These are phyloP conservation scores for Termitomyces sp. DNA, from an alignment of 768 basidiomycete genomes.

Conservation along the genomic window DNA sequence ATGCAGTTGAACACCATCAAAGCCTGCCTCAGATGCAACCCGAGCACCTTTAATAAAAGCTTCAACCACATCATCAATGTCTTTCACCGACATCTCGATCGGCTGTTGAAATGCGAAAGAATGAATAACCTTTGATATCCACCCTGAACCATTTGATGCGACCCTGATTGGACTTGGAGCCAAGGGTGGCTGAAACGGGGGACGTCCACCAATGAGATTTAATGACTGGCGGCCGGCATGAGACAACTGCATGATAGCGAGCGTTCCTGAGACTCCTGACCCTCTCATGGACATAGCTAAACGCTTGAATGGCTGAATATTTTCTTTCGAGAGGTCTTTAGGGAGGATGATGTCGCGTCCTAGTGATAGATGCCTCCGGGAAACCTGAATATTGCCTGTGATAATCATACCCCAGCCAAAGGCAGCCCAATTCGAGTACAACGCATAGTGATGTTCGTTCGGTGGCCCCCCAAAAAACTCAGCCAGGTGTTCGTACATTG, in stretches of 20 bases:
- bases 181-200: slow-evolving; percentile 51
- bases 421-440: slow-evolving; percentile 74
- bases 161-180: slow-evolving; percentile 66
- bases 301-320: slow-evolving; percentile 42
- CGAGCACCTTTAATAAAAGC: slow-evolving; percentile 65
- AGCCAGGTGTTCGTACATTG: slow-evolving; percentile 85
- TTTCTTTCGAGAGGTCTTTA: slow-evolving; percentile 30
- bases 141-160: slow-evolving; percentile 23
- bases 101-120: slow-evolving; percentile 60
- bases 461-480: slow-evolving; percentile 65
- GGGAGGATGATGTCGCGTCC: slow-evolving; percentile 73
- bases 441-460: slow-evolving; percentile 50
- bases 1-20: slow-evolving; percentile 86
- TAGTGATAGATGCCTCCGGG: slow-evolving; percentile 54
- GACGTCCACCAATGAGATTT: slow-evolving; percentile 66
- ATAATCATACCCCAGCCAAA: slow-evolving; percentile 85
- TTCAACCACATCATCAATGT: slow-evolving; percentile 57
- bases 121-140: slow-evolving; percentile 36
- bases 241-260: slow-evolving; percentile 79
- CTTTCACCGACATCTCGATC: slow-evolving; percentile 46
- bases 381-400: slow-evolving; percentile 82
- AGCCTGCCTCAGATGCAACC: slow-evolving; percentile 62
- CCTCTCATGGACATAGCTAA: slow-evolving; percentile 51
- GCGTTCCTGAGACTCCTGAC: slow-evolving; percentile 17
- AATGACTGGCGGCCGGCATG: slow-evolving; percentile 83